Conservation (phyloP, 139 green algal species). For the Spirogloea muscicola region DNA sequence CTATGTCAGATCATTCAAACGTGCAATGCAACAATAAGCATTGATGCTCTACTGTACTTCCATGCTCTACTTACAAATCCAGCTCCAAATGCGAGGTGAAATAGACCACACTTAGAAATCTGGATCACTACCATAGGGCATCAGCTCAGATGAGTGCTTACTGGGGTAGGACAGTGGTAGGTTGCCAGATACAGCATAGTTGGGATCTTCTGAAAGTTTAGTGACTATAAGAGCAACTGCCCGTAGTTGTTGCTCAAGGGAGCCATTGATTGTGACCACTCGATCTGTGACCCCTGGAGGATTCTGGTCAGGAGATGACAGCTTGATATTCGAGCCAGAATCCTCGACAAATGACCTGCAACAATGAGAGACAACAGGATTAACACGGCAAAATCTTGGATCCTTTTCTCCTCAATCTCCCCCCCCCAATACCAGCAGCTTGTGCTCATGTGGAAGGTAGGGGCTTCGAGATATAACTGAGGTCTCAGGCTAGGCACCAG, state of each 20-base stretch:
- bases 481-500: no score
- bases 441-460: no score
- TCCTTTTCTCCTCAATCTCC: no score
- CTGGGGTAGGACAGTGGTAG: slow-evolving; percentile 39
- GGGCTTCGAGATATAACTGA: no score
- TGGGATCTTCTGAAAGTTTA: slow-evolving; percentile 70
- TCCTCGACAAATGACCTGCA: slow-evolving; percentile 67
- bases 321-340: slow-evolving; percentile 62
- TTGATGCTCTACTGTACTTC: neutral
- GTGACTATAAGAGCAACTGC: slow-evolving; percentile 70
- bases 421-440: no score
- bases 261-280: slow-evolving; percentile 68
- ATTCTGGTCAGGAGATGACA: slow-evolving; percentile 59
- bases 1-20: neutral
- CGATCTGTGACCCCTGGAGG: slow-evolving; percentile 55
- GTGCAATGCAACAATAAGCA: neutral
- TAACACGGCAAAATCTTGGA: no score
- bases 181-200: slow-evolving; percentile 52
- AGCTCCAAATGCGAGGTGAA: neutral
- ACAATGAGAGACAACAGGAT: neutral
- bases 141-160: slow-evolving; percentile 12
- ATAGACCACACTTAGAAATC: neutral
- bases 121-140: neutral
- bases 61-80: neutral
- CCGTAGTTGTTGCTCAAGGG: slow-evolving; percentile 65